Evolutionary conservation across 352 stramenopile genomes (phyloP), one percentile per base, ranked within the genome.

Genomic region (Thraustochytrium striatum): DNA sequence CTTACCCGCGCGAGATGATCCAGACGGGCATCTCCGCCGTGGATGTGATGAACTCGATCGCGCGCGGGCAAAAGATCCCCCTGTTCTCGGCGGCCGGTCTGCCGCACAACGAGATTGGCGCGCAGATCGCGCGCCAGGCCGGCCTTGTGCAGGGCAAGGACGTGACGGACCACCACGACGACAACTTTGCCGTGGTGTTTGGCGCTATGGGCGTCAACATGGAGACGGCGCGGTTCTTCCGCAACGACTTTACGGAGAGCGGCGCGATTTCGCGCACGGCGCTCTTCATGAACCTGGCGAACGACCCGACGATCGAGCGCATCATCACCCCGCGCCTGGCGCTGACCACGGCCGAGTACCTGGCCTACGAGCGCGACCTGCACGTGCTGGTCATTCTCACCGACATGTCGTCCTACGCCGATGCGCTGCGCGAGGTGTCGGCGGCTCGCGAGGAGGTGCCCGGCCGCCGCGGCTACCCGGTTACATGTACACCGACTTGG

Each of bases 401-500:
- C 3, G 96, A 99, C 86, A 99, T 99, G 96, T 97, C 90, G 85
- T 99, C 96, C 61, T 99, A 99, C 85, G 83, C 83, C 21, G 83
- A 85, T 55, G 84, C 83, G 11, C 80, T 85, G 33, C 82, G 83
- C 50, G 78, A 87, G 78, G 92, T 97, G 53, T 97, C 91, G 53
- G 93, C 93, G 28, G 92, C 93, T 13, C 89, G 93, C 84, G 92
- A 97, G 87, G 93, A 97, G 91, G 93, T 97, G 72, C 96, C 96
- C 57, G 96, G 95, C 80, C 93, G 95, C 88, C 93, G 96, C 92
- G 95, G 95, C 87, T 99, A 99, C 89, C 96, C 96, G 36, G 96
- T 85, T 99, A 99, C 88, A 99, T 99, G 96, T 99, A 99, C 89
- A 99, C 96, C 83, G 95, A 99, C 97, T 87, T 99, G 85, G 97